Evolutionary conservation across 176 grass and related monocot genomes (phyloP), one percentile per base, ranked within the genome.

Genomic region (Triticum turgidum): DNA sequence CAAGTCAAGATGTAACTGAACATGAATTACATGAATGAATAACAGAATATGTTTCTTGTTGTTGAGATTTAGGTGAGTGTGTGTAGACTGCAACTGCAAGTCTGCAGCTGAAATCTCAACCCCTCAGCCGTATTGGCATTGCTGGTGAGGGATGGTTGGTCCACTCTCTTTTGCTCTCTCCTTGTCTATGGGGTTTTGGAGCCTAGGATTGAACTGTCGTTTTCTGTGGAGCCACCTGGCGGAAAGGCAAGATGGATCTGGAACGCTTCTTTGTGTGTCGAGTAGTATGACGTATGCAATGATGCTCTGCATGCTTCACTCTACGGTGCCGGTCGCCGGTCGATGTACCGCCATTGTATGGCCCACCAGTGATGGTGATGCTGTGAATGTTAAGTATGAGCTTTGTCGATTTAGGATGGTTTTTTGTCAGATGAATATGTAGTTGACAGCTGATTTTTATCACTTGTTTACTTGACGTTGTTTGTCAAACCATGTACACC

Each of bases 141-240:
- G 58, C 33, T 47, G 83, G 77, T 76, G 49, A 45, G 20, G 25
- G 13, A 24, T 76, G 34, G 69, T 68, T 8, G 61, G 34, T 41
- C 83, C 61, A 34, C 42, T 81, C 80, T 25, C 20, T 10, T 74
- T 85, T 65, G 11, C 35, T 65, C 38, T 67, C 74, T 18, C 5
- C 17, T 35, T 37, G 10, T 69, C 69, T 59, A 61, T 14, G 49
- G 47, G 13, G 41, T 24, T 18, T 74, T 22, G 34, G 11, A 75
- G 58, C 45, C 68, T 68, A 33, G 41, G 67, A 76, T 30, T 66
- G 76, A 59, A 25, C 58, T 13, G 35, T 69, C 82, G 51, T 58
- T 33, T 81, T 85, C 44, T 14, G 29, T 54, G 83, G 69, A 89
- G 45, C 69, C 47, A 35, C 61, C 21, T 67, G 41, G 42, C 52